A percentile compares a stretch with the other conserved stretches of the same genome.
These are phyloP conservation scores for Noccaea bulbosa DNA, from an alignment of 345 rosid genomes.

Conservation along the genomic window DNA sequence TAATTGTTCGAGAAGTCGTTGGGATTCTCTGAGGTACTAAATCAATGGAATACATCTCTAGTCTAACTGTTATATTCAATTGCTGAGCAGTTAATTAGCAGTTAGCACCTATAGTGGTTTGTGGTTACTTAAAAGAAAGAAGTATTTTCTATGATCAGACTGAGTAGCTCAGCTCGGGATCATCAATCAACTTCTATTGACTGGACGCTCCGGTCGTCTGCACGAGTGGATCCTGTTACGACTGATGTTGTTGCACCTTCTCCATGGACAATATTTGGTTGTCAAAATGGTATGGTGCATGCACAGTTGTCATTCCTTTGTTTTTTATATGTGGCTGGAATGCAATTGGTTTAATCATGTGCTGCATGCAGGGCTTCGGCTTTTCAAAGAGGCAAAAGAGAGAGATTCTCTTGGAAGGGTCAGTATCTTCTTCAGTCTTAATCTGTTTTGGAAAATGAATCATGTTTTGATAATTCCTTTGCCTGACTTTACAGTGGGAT, in stretches of 20 bases:
- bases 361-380: slow-evolving; percentile 71
- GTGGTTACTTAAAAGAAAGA: slow-evolving; percentile 3
- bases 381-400: slow-evolving; percentile 93
- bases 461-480: slow-evolving; percentile 8
- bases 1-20: slow-evolving; percentile 65
- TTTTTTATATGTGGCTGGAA: neutral
- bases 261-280: slow-evolving; percentile 91
- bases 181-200: slow-evolving; percentile 58
- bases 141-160: slow-evolving; percentile 49
- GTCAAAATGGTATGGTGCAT: slow-evolving; percentile 75
- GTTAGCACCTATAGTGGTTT: slow-evolving; percentile 18
- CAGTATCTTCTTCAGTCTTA: slow-evolving; percentile 36
- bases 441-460: neutral
- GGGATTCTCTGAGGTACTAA: slow-evolving; percentile 70
- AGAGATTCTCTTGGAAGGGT: slow-evolving; percentile 73
- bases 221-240: slow-evolving; percentile 58
- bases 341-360: slow-evolving; percentile 12
- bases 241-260: slow-evolving; percentile 95
- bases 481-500: slow-evolving; percentile 64
- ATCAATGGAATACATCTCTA: neutral
- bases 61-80: neutral
- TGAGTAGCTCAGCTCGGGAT: slow-evolving; percentile 60
- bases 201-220: slow-evolving; percentile 71
- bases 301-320: neutral
- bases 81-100: neutral